Evolutionary conservation across 1,139 yeast species (phyloP).

Genomic region (Schwanniomyces etchellsii): DNA sequence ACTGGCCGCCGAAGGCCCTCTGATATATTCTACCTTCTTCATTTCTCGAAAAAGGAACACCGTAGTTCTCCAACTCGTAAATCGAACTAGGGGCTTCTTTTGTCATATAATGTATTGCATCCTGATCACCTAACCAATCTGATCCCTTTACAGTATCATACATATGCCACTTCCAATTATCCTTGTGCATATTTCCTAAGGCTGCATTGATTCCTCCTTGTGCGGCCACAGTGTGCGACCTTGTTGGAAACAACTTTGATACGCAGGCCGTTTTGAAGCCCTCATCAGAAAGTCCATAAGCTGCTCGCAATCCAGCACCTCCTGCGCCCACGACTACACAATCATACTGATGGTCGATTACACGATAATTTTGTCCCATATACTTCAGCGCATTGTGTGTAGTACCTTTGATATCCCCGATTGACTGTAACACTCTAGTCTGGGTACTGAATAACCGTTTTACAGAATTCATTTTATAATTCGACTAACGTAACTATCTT

Average conservation of each 20-base stretch:
- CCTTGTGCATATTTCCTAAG: slow-evolving; percentile 93
- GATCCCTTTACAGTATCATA: slow-evolving; percentile 99
- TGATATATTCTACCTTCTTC: slow-evolving; percentile 96
- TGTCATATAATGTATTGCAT: slow-evolving; percentile 98
- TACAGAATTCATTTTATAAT: not conserved
- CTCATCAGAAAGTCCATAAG: slow-evolving; percentile 94
- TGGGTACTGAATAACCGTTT: slow-evolving; percentile 12
- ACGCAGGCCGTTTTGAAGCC: slow-evolving; percentile 98
- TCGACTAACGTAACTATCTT: no score
- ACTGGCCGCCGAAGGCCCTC: slow-evolving; percentile 98
- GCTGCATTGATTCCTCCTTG: slow-evolving; percentile 99
- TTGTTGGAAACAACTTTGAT: slow-evolving; percentile 94
- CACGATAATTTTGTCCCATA: slow-evolving; percentile 76
- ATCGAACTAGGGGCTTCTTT: slow-evolving; percentile 96
- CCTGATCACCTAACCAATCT: slow-evolving; percentile 99
- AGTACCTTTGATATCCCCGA: slow-evolving; percentile 38
- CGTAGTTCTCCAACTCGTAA: slow-evolving; percentile 95
- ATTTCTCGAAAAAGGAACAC: slow-evolving; percentile 97
- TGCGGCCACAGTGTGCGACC: slow-evolving; percentile 98
- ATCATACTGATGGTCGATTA: slow-evolving; percentile 95
- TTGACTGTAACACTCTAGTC: slow-evolving; percentile 15
- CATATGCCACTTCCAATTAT: slow-evolving; percentile 99
- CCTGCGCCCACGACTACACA: slow-evolving; percentile 98
- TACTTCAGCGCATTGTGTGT: slow-evolving; percentile 45
- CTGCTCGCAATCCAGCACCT: slow-evolving; percentile 98